Evolutionary conservation across 2,329 filamentous ascomycete species (phyloP).

Genomic region (Graphilbum sp.): DNA sequence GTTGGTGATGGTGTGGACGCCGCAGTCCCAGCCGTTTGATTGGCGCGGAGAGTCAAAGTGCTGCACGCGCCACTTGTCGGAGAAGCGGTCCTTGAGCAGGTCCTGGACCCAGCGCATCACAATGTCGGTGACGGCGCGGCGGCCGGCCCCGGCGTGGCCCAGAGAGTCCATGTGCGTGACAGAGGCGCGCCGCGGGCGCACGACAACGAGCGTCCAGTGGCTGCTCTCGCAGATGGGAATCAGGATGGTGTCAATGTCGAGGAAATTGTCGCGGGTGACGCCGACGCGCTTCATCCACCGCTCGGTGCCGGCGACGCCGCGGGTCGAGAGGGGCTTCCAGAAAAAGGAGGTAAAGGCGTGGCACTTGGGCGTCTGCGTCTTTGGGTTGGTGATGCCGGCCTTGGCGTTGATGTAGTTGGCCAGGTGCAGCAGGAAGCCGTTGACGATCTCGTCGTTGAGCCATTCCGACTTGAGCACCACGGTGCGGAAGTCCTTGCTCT

Average conservation of each 20-base stretch:
- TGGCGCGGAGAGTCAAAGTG: constrained; percentile 37
- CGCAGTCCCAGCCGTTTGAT: constrained; percentile 56
- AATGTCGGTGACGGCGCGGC: constrained; percentile 20
- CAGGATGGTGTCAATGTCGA: constrained; percentile 50
- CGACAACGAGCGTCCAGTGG: constrained; percentile 59
- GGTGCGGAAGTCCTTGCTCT: constrained; percentile 44
- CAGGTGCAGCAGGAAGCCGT: constrained; percentile 45
- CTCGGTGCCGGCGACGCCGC: constrained; percentile 29
- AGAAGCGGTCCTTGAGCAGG: constrained; percentile 39
- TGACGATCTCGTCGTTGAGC: constrained; percentile 67
- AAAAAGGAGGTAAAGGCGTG: constrained; percentile 51
- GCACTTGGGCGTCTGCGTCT: constrained; percentile 35
- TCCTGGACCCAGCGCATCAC: constrained; percentile 38
- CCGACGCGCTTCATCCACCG: constrained; percentile 40
- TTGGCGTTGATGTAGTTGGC: constrained; percentile 40
- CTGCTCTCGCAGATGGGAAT: constrained; percentile 47
- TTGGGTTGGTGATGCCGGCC: constrained; percentile 32
- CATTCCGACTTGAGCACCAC: constrained; percentile 41
- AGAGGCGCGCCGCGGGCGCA: constrained; percentile 41
- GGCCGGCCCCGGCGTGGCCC: constrained; percentile 21
- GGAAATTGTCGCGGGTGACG: constrained; percentile 41
- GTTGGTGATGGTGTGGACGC: constrained; percentile 63
- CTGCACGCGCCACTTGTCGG: constrained; percentile 36
- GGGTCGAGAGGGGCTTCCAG: constrained; percentile 35
- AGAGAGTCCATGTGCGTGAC: constrained; percentile 59